These are phyloP conservation scores for Pichia deserticola DNA, from an alignment of 805 yeast genomes.

Conservation along the genomic window DNA sequence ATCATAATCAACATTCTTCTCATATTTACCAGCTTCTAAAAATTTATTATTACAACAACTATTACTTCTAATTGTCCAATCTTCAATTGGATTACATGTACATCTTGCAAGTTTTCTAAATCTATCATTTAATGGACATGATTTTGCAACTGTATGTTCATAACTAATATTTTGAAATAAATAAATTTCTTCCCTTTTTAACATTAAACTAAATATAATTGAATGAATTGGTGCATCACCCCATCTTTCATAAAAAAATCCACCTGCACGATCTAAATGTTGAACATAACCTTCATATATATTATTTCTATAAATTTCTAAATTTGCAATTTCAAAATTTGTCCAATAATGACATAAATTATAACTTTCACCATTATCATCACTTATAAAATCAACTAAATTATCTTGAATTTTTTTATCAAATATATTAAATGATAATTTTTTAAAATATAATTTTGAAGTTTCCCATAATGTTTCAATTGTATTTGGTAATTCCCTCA, in stretches of 20 bases:
- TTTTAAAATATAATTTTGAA: constrained; percentile 35
- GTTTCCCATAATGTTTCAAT: constrained; percentile 46
- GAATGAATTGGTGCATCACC: constrained; percentile 65
- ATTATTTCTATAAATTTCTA: constrained; percentile 54
- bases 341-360: constrained; percentile 81
- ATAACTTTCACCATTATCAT: constrained; percentile 56
- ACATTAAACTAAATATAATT: constrained; percentile 33
- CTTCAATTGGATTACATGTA: constrained; percentile 61
- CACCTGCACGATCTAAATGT: constrained; percentile 59
- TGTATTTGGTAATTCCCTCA: constrained; percentile 43
- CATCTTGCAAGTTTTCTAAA: constrained; percentile 54
- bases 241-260: constrained; percentile 85
- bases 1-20: constrained; percentile 17
- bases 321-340: constrained; percentile 66
- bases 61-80: constrained; percentile 50
- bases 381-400: constrained; percentile 52
- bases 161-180: constrained; percentile 78
- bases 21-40: constrained; percentile 17
- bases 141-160: constrained; percentile 69
- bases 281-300: constrained; percentile 55
- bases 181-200: constrained; percentile 60
- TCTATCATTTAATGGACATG: constrained; percentile 65
- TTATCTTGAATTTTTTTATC: constrained; percentile 22
- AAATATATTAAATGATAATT: constrained; percentile 9
- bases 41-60: constrained; percentile 24